A percentile compares a stretch with the other conserved stretches of the same genome.
Conservation (phyloP, 108 stramenopile species). For the Pseudonitzschia multiseries region DNA sequence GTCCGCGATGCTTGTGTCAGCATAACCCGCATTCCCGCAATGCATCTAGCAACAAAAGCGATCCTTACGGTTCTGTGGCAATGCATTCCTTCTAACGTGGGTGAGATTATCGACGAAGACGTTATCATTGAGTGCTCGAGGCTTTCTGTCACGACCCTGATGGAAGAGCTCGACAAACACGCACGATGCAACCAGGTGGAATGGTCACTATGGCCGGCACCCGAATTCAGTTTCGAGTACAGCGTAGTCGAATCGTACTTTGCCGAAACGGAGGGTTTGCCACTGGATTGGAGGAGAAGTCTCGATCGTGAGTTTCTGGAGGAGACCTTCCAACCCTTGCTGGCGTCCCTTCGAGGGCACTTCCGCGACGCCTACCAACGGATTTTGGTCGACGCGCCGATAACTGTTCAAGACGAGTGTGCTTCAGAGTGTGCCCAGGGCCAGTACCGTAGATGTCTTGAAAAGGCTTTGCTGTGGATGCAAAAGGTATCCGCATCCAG, state of each 20-base stretch:
- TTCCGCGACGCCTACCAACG: constrained; percentile 33
- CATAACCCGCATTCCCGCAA: constrained; percentile 11
- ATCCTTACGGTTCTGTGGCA: constrained; percentile 12
- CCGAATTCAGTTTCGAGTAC: constrained; percentile 18
- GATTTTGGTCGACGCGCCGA: constrained; percentile 29
- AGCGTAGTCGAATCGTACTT: constrained; percentile 36
- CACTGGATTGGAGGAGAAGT: constrained; percentile 27
- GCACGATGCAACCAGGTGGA: neutral
- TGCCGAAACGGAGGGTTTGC: constrained; percentile 20
- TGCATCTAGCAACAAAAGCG: constrained; percentile 6
- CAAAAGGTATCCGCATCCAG: neutral
- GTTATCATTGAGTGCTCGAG: constrained; percentile 22
- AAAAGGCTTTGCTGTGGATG: constrained; percentile 36
- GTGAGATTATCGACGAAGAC: constrained; percentile 12
- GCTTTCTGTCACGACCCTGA: constrained; percentile 18
- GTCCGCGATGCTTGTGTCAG: constrained; percentile 23
- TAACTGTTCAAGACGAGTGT: constrained; percentile 29
- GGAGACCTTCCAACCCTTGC: neutral
- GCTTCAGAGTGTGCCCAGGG: constrained; percentile 11
- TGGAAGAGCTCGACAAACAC: constrained; percentile 17
- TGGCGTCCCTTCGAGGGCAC: constrained; percentile 16
- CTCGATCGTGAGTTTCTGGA: constrained; percentile 13
- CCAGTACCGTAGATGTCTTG: constrained; percentile 37
- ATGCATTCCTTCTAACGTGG: neutral
- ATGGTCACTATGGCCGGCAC: constrained; percentile 36